Base-by-base conservation (phyloP, 2,329 filamentous ascomycete genomes). In the Colletotrichum neosansevieriae region DNA sequence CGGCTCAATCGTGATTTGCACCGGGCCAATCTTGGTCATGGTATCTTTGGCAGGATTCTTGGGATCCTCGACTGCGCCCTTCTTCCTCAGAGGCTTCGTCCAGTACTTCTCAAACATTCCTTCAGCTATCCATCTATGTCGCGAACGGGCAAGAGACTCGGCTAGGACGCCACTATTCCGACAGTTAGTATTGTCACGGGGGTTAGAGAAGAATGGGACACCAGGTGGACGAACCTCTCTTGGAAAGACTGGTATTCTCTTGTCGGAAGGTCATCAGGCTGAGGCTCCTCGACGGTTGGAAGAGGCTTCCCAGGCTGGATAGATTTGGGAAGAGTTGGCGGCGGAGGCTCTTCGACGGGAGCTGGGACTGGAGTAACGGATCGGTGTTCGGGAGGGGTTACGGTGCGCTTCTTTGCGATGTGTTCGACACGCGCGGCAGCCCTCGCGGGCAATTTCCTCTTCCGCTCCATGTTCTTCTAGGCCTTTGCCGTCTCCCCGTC, bases 41-140 rank as follows among this genome's bases (percentile, higher is more conserved):
- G 86, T 89, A 51, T 93, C 87, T 78, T 92, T 89, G 70, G 89
- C 80, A 2, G 90, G 90, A 73, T 92, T 92, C 72, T 89, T 88
- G 6, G 86, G 83, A 58, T 90, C 87, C 73, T 91, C 89, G 24
- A 89, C 78, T 3, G 87, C 86, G 49, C 90, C 89, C 77, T 91
- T 92, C 70, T 87, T 87, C 79, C 91, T 92, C 47, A 82, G 82
- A 3, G 91, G 91, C 75, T 94, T 94, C 9, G 89, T 87, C 91
- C 91, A 94, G 77, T 92, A 94, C 74, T 89, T 91, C 73, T 93
- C 90, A 73, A 94, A 93, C 54, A 94, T 85, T 34, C 91, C 90
- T 72, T 91, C 89, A 75, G 83, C 86, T 24, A 91, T 86, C 91
- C 91, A 94, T 85, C 86, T 88, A 65, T 90, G 85, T 67, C 92